Conservation (phyloP, 106 monocot species). For the Alisma plantagoaquatica region DNA sequence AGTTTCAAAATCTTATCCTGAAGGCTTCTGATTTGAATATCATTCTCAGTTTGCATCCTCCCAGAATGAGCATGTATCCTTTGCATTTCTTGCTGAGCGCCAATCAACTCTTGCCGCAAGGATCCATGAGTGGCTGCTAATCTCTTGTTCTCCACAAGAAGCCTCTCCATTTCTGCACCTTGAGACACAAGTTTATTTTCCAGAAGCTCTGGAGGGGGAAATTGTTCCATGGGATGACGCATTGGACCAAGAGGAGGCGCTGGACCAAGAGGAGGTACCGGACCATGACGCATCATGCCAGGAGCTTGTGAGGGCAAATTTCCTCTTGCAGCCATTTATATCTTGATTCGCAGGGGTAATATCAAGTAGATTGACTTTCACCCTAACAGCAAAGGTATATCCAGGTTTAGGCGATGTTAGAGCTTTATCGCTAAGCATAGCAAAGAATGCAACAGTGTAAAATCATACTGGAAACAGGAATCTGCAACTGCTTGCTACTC, state of each 20-base stretch:
- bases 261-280: too few species aligned
- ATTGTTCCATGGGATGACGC: slow-evolving; percentile 18
- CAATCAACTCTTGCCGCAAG: slow-evolving; percentile 43
- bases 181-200: slow-evolving; percentile 43
- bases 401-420: too few species aligned
- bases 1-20: slow-evolving; percentile 41
- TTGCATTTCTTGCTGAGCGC: slow-evolving; percentile 41
- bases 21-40: slow-evolving; percentile 37
- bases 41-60: slow-evolving; percentile 31
- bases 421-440: too few species aligned
- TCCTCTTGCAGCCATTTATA: slow-evolving; percentile 30
- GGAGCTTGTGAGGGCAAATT: slow-evolving; percentile 36
- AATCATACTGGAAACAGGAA: too few species aligned
- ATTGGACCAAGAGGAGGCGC: slow-evolving; percentile 13
- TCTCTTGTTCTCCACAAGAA: slow-evolving; percentile 42
- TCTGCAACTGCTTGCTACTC: too few species aligned
- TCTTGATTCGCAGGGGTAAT: too few species aligned
- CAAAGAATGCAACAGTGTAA: too few species aligned
- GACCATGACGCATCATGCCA: slow-evolving; percentile 45
- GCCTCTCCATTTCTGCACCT: slow-evolving; percentile 34
- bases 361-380: too few species aligned
- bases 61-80: slow-evolving; percentile 31
- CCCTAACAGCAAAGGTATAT: too few species aligned
- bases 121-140: slow-evolving; percentile 38
- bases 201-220: slow-evolving; percentile 24